Percentiles rank a stretch among this genome's conserved stretches.
Conservation (phyloP, 805 yeast genomes). For the Wickerhamomyces xylosicus region DNA sequence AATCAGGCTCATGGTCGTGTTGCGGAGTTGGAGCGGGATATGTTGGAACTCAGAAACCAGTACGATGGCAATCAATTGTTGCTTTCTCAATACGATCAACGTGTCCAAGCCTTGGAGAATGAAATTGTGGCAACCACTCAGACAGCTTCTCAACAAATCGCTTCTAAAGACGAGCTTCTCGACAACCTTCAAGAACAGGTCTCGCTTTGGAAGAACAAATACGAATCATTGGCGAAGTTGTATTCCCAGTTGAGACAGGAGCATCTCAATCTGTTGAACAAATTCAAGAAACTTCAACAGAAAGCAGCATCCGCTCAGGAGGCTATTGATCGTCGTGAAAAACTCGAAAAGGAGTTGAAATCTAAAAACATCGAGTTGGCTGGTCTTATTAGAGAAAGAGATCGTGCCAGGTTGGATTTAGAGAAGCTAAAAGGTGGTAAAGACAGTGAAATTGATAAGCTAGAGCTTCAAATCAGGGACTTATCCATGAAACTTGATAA, state of each 20-base stretch:
- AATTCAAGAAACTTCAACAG: constrained; percentile 73
- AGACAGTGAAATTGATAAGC: constrained; percentile 51
- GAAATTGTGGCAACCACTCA: constrained; percentile 54
- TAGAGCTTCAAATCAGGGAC: constrained; percentile 55
- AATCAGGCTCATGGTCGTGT: constrained; percentile 70
- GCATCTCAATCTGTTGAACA: constrained; percentile 68
- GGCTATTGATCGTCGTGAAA: constrained; percentile 74
- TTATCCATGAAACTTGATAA: constrained; percentile 47
- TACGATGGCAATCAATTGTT: constrained; percentile 78
- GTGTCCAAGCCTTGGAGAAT: constrained; percentile 72
- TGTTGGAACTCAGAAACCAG: constrained; percentile 65
- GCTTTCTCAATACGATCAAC: constrained; percentile 77
- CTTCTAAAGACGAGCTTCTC: constrained; percentile 67
- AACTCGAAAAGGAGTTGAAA: constrained; percentile 72
- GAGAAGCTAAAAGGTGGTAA: constrained; percentile 60
- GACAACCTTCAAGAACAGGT: constrained; percentile 64
- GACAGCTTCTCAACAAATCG: constrained; percentile 62
- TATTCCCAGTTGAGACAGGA: constrained; percentile 90
- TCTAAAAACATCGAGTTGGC: constrained; percentile 82
- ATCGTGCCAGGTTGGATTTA: constrained; percentile 74
- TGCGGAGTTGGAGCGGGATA: constrained; percentile 73
- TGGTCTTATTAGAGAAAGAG: constrained; percentile 81
- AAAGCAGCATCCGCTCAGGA: constrained; percentile 88
- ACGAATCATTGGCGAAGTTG: constrained; percentile 80
- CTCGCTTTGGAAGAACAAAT: constrained; percentile 71